Conservation (phyloP, 768 basidiomycete species). For the Pleurotus citrinopileatus region DNA sequence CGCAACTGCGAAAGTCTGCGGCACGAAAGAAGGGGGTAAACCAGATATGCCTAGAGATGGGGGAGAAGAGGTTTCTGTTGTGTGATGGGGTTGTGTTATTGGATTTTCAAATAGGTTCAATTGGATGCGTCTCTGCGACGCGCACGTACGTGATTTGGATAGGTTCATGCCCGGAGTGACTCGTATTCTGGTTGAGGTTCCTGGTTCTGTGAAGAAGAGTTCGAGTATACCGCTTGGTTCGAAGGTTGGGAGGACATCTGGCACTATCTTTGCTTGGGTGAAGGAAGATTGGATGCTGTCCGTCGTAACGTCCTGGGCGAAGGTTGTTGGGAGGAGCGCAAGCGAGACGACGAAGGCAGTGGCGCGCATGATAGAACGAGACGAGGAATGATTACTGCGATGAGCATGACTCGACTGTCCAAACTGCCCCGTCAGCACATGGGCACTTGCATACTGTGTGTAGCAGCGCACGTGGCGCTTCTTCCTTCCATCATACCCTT, state of each 20-base stretch:
- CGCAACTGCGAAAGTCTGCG: slow-evolving; percentile 32
- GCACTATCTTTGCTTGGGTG: slow-evolving; percentile 32
- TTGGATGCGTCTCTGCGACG: neutral
- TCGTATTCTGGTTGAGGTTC: slow-evolving; percentile 20
- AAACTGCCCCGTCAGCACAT: neutral
- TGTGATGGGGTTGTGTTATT: too few species aligned
- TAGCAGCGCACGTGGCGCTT: too few species aligned
- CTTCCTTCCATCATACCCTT: too few species aligned
- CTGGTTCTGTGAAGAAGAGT: slow-evolving; percentile 26
- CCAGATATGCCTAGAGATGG: slow-evolving; percentile 28
- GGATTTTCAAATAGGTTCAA: neutral
- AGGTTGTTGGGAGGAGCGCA: neutral
- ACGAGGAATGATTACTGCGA: neutral
- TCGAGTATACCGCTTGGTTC: slow-evolving; percentile 32
- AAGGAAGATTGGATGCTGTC: neutral
- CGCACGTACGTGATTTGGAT: slow-evolving; percentile 32
- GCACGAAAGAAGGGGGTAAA: slow-evolving; percentile 21
- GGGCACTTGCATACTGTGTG: too few species aligned
- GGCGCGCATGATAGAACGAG: neutral
- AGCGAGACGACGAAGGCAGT: neutral
- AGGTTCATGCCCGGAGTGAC: slow-evolving; percentile 34
- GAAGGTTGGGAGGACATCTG: slow-evolving; percentile 36
- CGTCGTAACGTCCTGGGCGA: slow-evolving; percentile 3
- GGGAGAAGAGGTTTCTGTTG: slow-evolving; percentile 29
- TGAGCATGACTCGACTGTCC: neutral